Evolutionary conservation across 2,329 filamentous ascomycete species (phyloP).

Genomic region (Aureobasidium subglaciale): DNA sequence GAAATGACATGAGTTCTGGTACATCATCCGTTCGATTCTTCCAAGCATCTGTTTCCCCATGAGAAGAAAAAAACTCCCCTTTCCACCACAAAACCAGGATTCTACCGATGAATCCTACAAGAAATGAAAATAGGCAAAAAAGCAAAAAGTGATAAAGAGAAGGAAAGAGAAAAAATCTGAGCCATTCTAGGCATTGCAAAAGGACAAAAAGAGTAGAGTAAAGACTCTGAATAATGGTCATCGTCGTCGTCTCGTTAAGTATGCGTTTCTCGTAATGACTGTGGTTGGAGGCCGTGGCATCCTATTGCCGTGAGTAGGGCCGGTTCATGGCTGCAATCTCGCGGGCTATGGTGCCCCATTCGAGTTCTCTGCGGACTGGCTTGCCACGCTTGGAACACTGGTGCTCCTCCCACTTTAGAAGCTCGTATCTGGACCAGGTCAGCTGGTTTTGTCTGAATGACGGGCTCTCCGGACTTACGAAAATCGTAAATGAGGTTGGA

Average conservation of each 20-base stretch:
- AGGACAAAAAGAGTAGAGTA: background rate
- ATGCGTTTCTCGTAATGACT: constrained; percentile 9
- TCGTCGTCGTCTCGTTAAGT: constrained; percentile 8
- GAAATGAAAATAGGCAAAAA: background rate
- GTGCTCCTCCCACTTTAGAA: constrained; percentile 90
- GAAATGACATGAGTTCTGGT: background rate
- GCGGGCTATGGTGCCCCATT: constrained; percentile 81
- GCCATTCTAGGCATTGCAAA: background rate
- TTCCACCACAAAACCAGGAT: background rate
- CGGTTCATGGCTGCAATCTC: constrained; percentile 96
- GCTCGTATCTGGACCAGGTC: constrained; percentile 51
- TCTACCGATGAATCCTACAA: background rate
- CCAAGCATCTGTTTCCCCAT: background rate
- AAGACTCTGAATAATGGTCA: background rate
- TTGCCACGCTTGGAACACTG: constrained; percentile 52
- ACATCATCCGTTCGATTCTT: background rate
- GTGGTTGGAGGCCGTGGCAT: background rate
- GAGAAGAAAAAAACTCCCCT: background rate
- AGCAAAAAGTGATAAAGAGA: background rate
- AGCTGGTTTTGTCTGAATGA: constrained; percentile 25
- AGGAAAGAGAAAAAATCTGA: background rate
- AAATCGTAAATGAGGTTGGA: constrained; percentile 92
- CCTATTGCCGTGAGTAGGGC: constrained; percentile 66
- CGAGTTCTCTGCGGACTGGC: constrained; percentile 66
- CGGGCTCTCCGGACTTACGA: constrained; percentile 42